Percentiles rank a stretch among this genome's conserved stretches.
These are phyloP conservation scores for Alectoria sarmentosa DNA, from an alignment of 495 filamentous ascomycete genomes.

Conservation along the genomic window DNA sequence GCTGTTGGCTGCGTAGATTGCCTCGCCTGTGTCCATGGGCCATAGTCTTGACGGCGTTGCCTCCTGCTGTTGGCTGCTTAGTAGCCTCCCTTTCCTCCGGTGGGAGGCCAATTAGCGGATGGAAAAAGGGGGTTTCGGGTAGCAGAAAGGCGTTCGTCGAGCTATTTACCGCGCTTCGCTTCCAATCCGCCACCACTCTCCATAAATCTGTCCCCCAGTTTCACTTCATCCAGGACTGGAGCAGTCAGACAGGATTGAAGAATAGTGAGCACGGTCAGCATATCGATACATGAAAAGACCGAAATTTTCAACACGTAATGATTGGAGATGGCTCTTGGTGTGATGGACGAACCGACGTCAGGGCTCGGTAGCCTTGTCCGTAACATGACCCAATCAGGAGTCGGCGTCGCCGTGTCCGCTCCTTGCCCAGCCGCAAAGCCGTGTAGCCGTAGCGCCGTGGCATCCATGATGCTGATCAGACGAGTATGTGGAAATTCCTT, in stretches of 20 bases:
- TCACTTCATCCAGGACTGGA: no score
- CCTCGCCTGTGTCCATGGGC: no score
- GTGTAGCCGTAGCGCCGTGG: not conserved
- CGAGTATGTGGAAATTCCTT: not conserved
- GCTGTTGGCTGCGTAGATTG: no score
- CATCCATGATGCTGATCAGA: not conserved
- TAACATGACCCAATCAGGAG: not conserved
- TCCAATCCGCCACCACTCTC: no score
- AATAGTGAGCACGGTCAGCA: not conserved
- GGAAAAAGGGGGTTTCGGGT: no score
- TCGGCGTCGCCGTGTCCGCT: not conserved
- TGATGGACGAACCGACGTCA: not conserved
- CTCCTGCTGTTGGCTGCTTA: no score
- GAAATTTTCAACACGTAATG: not conserved
- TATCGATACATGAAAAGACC: not conserved
- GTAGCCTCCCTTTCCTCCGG: no score
- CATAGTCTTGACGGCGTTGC: no score
- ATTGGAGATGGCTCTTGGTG: not conserved
- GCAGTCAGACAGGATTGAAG: not conserved
- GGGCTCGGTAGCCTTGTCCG: not conserved
- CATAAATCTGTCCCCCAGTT: no score
- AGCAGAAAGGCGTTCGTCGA: no score
- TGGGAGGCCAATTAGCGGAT: no score
- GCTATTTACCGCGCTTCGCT: no score
- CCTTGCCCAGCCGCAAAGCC: not conserved